Evolutionary conservation across 768 basidiomycete species (phyloP), one percentile per base, ranked within the genome.

Genomic region (Melanogaster broomeanus): DNA sequence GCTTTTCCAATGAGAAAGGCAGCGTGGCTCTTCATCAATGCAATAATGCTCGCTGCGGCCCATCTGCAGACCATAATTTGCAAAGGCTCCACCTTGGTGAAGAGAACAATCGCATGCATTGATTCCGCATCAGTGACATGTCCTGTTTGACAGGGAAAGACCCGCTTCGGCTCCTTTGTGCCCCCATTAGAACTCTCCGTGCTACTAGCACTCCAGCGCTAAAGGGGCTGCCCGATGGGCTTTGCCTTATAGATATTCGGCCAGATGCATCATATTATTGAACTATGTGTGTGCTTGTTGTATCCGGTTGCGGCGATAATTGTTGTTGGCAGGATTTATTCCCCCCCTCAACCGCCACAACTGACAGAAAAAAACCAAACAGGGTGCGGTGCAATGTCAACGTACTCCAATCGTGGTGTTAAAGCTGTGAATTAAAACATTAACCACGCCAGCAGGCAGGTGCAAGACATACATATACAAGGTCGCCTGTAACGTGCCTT

Each of bases 1-100:
- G n/a, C n/a, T n/a, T n/a, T n/a, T n/a, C n/a, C n/a, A n/a, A n/a
- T n/a, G n/a, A n/a, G n/a, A n/a, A n/a, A n/a, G n/a, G n/a, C n/a
- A n/a, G n/a, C n/a, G n/a, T n/a, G n/a, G n/a, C n/a, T n/a, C n/a
- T n/a, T n/a, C n/a, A n/a, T n/a, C n/a, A n/a, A n/a, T n/a, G n/a
- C n/a, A n/a, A n/a, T n/a, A n/a, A n/a, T n/a, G n/a, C 40, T 10
- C 6, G 13, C 15, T 42, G 31, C 51, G 43, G 42, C 21, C 21
- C 21, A 2, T 12, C 34, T 30, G 25, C 49, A 25, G n/a, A n/a
- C n/a, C n/a, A 28, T 39, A 59, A 63, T 68, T 62, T 62, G 59
- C 54, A 62, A 58, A 52, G 22, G 53, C 54, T 45, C 61, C 64
- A 68, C 64, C 45, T 54, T 53, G 62, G n/a, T n/a, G n/a, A n/a